Base-by-base conservation (phyloP, 2,329 filamentous ascomycete genomes). In the Nemania sp. region DNA sequence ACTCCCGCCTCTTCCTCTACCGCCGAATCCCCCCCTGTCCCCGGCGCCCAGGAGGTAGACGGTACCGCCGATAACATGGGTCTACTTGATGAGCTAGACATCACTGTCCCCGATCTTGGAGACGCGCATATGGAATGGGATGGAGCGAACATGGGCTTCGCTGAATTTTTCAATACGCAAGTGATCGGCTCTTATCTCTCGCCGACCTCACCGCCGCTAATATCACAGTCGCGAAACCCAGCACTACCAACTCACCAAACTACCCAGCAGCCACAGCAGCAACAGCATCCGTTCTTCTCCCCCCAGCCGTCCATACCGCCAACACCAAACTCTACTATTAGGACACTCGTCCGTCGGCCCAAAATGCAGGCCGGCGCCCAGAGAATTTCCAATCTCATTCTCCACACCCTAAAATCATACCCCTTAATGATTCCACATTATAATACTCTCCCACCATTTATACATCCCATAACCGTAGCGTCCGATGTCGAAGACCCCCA, bases 381-480 rank as follows among this genome's bases (percentile, higher is more conserved):
- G 45, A 49, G 45, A 49, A 49, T 49, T 49, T 22, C 45, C 22
- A 49, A 49, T 22, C 45, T 49, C 7, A 49, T 49, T 49, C 45
- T 49, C 22, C 45, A 49, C 45, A 49, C 45, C 45, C 22, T 49
- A 8, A 49, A 49, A 24, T 49, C 45, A 20, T 49, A 81, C 68
- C 79, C 80, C 1, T 64, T 76, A 58, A 81, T 81, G 78, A 79
- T 83, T 75, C 67, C 79, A 32, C 76, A 72, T 11, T 73, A 80
- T 24, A 74, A 78, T n/a, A 74, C 72, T 2, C 77, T 82, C 41
- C 82, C 82, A 45, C 81, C 82, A 0, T 84, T 83, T 67, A 81
- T 84, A 29, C 82, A 84, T 69, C 76, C 79, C 1, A 55, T 66
- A 26, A 64, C 77, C 64, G 61, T 78, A 51, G 75, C 71, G 35